Evolutionary conservation across 2,329 filamentous ascomycete genomes (phyloP).

Genomic region (Cadophora sp.): DNA sequence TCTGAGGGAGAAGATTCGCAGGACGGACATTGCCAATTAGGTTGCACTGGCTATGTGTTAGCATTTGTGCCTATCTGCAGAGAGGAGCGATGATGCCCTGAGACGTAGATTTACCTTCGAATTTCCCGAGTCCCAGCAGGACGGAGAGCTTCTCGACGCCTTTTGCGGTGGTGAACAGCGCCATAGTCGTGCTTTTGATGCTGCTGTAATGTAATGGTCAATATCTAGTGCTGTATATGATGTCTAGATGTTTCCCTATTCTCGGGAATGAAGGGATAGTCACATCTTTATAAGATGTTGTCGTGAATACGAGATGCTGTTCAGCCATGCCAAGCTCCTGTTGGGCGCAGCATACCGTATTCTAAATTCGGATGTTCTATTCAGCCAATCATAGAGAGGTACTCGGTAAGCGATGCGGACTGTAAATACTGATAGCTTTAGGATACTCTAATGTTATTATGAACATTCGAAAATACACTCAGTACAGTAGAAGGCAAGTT

Average conservation of each 20-base stretch:
- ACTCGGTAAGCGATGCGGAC: background rate
- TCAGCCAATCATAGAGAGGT: background rate
- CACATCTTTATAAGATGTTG: conserved; percentile 5
- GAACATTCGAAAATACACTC: too few species aligned
- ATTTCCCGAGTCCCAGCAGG: background rate
- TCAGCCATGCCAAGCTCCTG: background rate
- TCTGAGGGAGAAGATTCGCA: background rate
- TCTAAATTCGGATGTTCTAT: background rate
- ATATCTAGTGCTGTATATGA: background rate
- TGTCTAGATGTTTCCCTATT: background rate
- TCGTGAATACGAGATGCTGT: conserved; percentile 4
- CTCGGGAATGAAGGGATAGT: background rate
- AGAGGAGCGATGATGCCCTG: background rate
- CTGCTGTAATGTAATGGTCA: background rate
- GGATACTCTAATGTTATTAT: too few species aligned
- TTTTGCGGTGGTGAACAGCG: background rate
- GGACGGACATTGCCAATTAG: background rate
- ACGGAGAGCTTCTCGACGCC: background rate
- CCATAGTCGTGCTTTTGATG: background rate
- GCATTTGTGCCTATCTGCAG: background rate
- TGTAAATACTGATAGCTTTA: too few species aligned
- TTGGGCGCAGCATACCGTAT: background rate
- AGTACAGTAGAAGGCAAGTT: too few species aligned
- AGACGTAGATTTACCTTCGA: background rate
- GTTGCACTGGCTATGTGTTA: background rate